Evolutionary conservation across 2,329 filamentous ascomycete species (phyloP).

Genomic region (Taxawa tesnikishii): DNA sequence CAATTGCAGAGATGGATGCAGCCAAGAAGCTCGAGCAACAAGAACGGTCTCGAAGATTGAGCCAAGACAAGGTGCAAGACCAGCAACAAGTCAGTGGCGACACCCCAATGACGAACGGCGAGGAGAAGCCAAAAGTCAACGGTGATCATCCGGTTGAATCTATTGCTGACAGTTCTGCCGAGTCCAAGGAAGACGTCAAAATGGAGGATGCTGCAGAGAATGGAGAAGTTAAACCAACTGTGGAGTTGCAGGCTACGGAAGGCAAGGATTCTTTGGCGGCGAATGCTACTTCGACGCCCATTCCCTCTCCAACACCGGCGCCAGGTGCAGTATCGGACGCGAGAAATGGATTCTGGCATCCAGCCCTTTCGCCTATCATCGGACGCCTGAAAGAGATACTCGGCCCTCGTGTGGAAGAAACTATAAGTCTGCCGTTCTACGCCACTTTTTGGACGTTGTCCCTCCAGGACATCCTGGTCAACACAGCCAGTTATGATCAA

Average conservation of each 20-base stretch:
- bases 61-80: conserved; percentile 9
- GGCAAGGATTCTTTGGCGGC: conserved; percentile 2
- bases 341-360: conserved; percentile 43
- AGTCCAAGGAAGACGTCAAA: conserved; percentile 21
- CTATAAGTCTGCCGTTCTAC: conserved; percentile 70
- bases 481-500: conserved; percentile 63
- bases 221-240: conserved; percentile 5
- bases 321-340: conserved; percentile 18
- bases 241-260: conserved; percentile 6
- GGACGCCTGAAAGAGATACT: conserved; percentile 51
- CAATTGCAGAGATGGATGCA: conserved; percentile 36
- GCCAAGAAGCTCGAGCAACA: conserved; percentile 21
- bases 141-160: conserved; percentile 7
- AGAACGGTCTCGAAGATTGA: conserved; percentile 13
- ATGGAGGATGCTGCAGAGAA: conserved; percentile 23
- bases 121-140: conserved; percentile 3
- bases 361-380: conserved; percentile 63
- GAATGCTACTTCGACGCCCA: conserved; percentile 6
- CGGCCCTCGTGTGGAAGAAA: conserved; percentile 52
- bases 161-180: conserved; percentile 11
- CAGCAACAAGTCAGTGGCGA: conserved; percentile 37
- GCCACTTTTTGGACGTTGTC: conserved; percentile 87
- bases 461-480: conserved; percentile 67
- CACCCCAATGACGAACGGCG: conserved; percentile 34
- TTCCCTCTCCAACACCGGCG: conserved; percentile 9